phyloP scores from a whole-genome alignment of 345 rosid species.

The Turnera subulata region DNA sequence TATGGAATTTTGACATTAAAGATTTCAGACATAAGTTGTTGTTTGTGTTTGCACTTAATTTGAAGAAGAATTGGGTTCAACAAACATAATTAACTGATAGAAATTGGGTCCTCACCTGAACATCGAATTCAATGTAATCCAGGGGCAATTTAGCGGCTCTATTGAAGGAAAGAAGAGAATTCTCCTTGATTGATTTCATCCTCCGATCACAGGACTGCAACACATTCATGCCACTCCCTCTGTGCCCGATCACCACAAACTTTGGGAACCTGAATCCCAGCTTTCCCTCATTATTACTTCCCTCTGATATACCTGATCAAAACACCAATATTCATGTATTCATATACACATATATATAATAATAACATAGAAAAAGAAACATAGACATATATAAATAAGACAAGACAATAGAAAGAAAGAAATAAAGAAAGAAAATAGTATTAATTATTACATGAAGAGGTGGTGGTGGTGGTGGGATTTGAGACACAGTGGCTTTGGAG shows the following conservation, averaged over 20 bases:
- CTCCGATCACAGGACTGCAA: conserved; percentile 18
- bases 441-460: conserved; percentile 19
- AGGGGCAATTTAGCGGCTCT: conserved; percentile 12
- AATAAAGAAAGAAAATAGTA: conserved; percentile 18
- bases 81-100: no score
- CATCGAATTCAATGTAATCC: conserved; percentile 30
- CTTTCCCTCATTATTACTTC: background rate
- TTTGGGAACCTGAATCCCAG: conserved; percentile 7
- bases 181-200: conserved; percentile 28
- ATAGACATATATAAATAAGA: background rate
- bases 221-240: conserved; percentile 33
- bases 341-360: no score
- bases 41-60: background rate
- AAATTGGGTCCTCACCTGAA: conserved; percentile 20
- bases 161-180: conserved; percentile 24
- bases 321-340: no score
- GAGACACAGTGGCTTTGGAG: conserved; percentile 16
- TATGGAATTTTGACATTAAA: no score
- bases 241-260: conserved; percentile 27
- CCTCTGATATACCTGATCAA: background rate
- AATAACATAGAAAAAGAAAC: background rate
- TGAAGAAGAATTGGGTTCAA: no score
- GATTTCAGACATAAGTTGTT: background rate
- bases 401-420: background rate
- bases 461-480: no score